Evolutionary conservation across 495 filamentous ascomycete genomes (phyloP), one percentile per base, ranked within the genome.

Genomic region (Penicillium canariense): DNA sequence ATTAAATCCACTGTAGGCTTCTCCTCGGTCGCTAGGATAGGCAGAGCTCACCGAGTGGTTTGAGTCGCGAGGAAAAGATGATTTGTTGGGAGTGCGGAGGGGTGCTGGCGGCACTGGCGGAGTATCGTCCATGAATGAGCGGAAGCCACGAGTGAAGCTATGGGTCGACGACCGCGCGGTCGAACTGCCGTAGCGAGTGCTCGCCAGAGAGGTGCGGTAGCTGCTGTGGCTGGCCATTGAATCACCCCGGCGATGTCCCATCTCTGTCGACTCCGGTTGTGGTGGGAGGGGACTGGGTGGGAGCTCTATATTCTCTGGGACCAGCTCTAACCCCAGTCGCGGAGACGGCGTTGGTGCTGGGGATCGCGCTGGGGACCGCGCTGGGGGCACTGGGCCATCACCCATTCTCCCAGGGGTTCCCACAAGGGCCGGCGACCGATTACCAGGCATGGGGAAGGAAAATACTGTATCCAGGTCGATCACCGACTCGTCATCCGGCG

Each of bases 401-500:
- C 54, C 42, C 11, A 38, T 48, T 22, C 64, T 59, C 22, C 62
- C 68, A 8, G 73, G 74, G 14, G 61, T 62, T n/a, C 60, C 54
- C 1, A 69, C 58, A 15, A 47, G 55, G 38, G 66, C 57, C 14
- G 61, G 63, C 6, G 67, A 66, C 59, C 76, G 69, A 27, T 75
- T 70, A 17, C 66, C 74, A 2, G 68, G 66, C 65, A 73, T 78
- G 45, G 76, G 84, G 67, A 86, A 87, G 8, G 87, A 83, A 55
- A 88, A 87, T 0, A 82, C 77, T 43, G 70, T 77, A 50, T 88
- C 86, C 46, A 84, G 63, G 54, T 83, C 81, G 25, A 73, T 64
- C 47, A 70, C 51, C 1, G 64, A 56, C 11, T 58, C 57, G 43
- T 63, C 44, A 3, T 60, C 59, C 4, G 78, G 77, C 15, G 76